A percentile compares a stretch with the other conserved stretches of the same genome.
These are phyloP conservation scores for Sporothrix pallida DNA, from an alignment of 2,329 filamentous ascomycete genomes.

Conservation along the genomic window DNA sequence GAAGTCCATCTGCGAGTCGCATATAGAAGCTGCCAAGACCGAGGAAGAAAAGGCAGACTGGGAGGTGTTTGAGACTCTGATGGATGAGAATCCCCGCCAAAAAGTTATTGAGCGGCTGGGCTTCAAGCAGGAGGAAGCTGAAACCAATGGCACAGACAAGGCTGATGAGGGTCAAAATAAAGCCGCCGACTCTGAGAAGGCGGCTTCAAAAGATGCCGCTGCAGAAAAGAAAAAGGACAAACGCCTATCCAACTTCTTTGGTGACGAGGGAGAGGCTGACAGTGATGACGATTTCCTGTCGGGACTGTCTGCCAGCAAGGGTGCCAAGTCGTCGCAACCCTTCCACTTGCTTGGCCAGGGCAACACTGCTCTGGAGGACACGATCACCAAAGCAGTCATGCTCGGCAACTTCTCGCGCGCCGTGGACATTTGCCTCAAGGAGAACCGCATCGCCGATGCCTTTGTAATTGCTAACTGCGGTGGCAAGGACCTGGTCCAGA, in stretches of 20 bases:
- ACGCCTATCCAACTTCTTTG: constrained; percentile 79
- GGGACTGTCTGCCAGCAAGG: constrained; percentile 84
- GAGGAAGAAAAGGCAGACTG: constrained; percentile 96
- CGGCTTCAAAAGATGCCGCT: constrained; percentile 44
- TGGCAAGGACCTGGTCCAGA: constrained; percentile 89
- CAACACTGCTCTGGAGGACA: constrained; percentile 83
- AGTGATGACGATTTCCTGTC: constrained; percentile 87
- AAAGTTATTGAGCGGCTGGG: constrained; percentile 88
- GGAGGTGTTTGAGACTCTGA: constrained; percentile 89
- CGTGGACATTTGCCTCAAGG: constrained; percentile 83
- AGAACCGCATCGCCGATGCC: constrained; percentile 90
- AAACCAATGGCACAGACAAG: constrained; percentile 56
- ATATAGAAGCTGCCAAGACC: constrained; percentile 74
- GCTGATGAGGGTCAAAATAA: constrained; percentile 43
- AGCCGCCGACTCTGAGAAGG: constrained; percentile 42
- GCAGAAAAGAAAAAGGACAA: constrained; percentile 61
- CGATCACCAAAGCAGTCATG: constrained; percentile 85
- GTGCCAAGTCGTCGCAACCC: constrained; percentile 89
- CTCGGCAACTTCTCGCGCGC: constrained; percentile 90
- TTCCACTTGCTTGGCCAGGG: constrained; percentile 86
- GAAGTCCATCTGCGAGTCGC: constrained; percentile 76
- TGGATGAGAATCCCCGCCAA: constrained; percentile 82
- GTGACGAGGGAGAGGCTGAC: constrained; percentile 71
- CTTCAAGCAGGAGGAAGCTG: constrained; percentile 64
- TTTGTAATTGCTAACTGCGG: constrained; percentile 98